Evolutionary conservation across 768 basidiomycete genomes (phyloP).

Genomic region (Suillus discolor): DNA sequence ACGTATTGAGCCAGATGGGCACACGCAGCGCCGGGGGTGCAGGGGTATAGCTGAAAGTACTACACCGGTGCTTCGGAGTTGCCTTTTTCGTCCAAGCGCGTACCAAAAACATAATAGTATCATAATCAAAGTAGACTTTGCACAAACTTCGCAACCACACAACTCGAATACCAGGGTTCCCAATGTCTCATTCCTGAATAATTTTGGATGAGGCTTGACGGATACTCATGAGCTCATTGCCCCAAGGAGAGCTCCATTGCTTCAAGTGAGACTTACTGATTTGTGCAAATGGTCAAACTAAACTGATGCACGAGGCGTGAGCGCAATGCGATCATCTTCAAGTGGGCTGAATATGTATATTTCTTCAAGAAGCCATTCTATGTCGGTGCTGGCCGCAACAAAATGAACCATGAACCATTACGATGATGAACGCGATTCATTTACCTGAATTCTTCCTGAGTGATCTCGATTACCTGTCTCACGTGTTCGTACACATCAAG

Average conservation of each 20-base stretch:
- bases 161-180: background rate
- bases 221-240: background rate
- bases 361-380: slow-evolving; percentile 26
- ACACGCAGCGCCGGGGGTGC: background rate
- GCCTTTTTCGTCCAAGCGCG: slow-evolving; percentile 1
- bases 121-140: background rate
- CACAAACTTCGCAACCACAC: background rate
- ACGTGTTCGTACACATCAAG: slow-evolving; percentile 4
- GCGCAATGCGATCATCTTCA: slow-evolving; percentile 29
- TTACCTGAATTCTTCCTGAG: slow-evolving; percentile 24
- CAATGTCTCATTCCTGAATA: background rate
- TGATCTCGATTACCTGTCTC: slow-evolving; percentile 4
- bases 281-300: background rate
- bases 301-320: slow-evolving; percentile 22
- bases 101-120: background rate
- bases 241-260: background rate
- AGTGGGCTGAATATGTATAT: slow-evolving; percentile 34
- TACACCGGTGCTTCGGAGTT: slow-evolving; percentile 1
- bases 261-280: background rate
- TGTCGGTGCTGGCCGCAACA: slow-evolving; percentile 15
- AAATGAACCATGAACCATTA: slow-evolving; percentile 1
- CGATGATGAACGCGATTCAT: slow-evolving; percentile 5
- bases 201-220: background rate
- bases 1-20: slow-evolving; percentile 7
- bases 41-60: background rate